phyloP scores from a whole-genome alignment of 1,139 yeast genomes.

The Candida tetrigidarum region DNA sequence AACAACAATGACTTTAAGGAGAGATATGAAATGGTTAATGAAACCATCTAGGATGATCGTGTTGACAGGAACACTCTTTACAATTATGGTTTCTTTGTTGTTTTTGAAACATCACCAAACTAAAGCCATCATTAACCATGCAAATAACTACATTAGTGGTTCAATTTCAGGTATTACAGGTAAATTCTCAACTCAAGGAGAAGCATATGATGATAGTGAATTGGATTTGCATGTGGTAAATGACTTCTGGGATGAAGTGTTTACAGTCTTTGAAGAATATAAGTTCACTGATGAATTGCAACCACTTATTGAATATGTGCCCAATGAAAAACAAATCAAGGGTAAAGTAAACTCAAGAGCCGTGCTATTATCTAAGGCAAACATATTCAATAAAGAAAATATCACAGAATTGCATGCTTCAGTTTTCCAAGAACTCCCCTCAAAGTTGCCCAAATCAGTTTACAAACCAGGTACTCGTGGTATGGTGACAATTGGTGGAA shows the following conservation, averaged over 20 bases:
- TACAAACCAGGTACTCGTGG: slow-evolving; percentile 34
- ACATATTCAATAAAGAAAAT: slow-evolving; percentile 22
- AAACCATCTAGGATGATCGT: not conserved
- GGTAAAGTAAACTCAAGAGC: slow-evolving; percentile 25
- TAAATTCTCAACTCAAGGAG: not conserved
- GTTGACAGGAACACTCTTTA: not conserved
- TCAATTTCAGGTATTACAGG: not conserved
- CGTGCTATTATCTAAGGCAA: slow-evolving; percentile 31
- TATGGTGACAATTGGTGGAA: slow-evolving; percentile 44
- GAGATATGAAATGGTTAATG: slow-evolving; percentile 1
- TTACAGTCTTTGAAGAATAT: slow-evolving; percentile 21
- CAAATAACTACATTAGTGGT: not conserved
- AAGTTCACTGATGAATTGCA: slow-evolving; percentile 18
- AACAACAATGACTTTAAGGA: not conserved
- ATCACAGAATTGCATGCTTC: slow-evolving; percentile 27
- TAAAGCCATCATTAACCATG: not conserved
- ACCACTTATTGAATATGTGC: slow-evolving; percentile 19
- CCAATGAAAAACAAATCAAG: slow-evolving; percentile 19
- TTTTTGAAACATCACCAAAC: not conserved
- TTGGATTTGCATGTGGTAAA: slow-evolving; percentile 2
- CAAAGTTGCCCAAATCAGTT: slow-evolving; percentile 24
- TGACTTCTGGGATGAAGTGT: slow-evolving; percentile 25
- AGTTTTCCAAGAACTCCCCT: slow-evolving; percentile 28
- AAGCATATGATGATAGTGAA: not conserved
- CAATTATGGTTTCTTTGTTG: not conserved